Evolutionary conservation across 257 asterid genomes (phyloP), one percentile per base, ranked within the genome.

Genomic region (Solanum ossicruentum): DNA sequence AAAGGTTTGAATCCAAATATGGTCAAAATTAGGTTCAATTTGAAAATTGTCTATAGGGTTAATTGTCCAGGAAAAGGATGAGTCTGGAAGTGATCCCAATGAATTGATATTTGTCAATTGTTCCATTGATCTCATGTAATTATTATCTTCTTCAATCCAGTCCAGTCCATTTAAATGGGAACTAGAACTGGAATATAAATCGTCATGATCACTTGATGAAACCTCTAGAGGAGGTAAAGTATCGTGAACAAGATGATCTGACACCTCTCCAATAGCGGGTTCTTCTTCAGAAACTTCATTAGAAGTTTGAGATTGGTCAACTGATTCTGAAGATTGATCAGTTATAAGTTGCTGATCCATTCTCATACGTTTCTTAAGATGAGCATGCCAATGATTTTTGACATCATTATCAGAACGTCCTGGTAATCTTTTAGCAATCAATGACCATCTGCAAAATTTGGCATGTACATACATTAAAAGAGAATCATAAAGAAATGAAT

Each of bases 321-420:
- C 8, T 18, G 65, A 57, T 1, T 57, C 23, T 57, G 65, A 57
- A 18, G 12, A 8, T 57, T 57, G 26, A 57, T 18, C 65, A 20
- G n/a, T 36, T 4, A 4, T 20, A 1, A 57, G 4, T 20, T 57
- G 23, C 0, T 57, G 63, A 8, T 57, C 6, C 26, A 57, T 57
- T 57, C 6, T 80, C 0, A 18, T 65, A 10, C 80, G 85, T 71
- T 89, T 91, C 87, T 88, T 84, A 2, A 92, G 88, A 83, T 87
- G 89, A 60, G 92, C 87, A 49, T 90, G 91, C 92, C 91, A 92
- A 13, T 56, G 63, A 1, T 56, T 56, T 56, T 56, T 56, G 63
- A 56, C 12, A 56, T 56, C 63, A 56, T 56, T 92, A 26, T 92
- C 95, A 0, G 92, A 88, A 85, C 94, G 86, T 36, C 32, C 79